Conservation (phyloP, 176 grass and related monocot genomes). For the Oryza glumipatula region DNA sequence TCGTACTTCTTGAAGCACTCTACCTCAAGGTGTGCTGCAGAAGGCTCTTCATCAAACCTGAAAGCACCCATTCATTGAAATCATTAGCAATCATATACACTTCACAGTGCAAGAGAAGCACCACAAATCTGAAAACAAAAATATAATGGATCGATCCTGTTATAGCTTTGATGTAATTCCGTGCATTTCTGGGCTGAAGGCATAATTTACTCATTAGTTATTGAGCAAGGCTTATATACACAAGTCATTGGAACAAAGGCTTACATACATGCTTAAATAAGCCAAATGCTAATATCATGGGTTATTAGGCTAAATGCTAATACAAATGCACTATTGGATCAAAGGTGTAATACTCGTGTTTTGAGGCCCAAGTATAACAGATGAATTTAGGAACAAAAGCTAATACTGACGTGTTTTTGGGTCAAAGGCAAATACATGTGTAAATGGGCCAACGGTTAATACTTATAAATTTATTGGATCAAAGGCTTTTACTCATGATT, state of each 20-base stretch:
- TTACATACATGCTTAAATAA: not conserved
- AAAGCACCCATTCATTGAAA: conserved; percentile 12
- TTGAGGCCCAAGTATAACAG: too few relatives aligned
- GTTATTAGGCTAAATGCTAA: too few relatives aligned
- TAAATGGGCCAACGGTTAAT: too few relatives aligned
- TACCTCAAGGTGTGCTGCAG: conserved; percentile 72
- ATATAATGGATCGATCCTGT: not conserved
- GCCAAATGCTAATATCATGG: not conserved
- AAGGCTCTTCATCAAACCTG: conserved; percentile 53
- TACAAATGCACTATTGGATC: too few relatives aligned
- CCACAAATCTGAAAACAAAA: not conserved
- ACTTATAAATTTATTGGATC: too few relatives aligned
- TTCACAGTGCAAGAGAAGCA: not conserved
- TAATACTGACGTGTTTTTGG: too few relatives aligned
- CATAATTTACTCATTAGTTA: not conserved
- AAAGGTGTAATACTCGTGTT: too few relatives aligned
- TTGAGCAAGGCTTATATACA: not conserved
- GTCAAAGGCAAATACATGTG: too few relatives aligned
- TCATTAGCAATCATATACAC: not conserved
- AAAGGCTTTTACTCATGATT: too few relatives aligned
- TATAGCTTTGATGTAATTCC: not conserved
- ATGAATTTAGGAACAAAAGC: too few relatives aligned
- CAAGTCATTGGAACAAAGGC: not conserved
- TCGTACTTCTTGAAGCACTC: conserved; percentile 89
- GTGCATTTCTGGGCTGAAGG: not conserved